These are phyloP conservation scores for Danielia oregonensis DNA, from an alignment of 805 yeast species.

Conservation along the genomic window DNA sequence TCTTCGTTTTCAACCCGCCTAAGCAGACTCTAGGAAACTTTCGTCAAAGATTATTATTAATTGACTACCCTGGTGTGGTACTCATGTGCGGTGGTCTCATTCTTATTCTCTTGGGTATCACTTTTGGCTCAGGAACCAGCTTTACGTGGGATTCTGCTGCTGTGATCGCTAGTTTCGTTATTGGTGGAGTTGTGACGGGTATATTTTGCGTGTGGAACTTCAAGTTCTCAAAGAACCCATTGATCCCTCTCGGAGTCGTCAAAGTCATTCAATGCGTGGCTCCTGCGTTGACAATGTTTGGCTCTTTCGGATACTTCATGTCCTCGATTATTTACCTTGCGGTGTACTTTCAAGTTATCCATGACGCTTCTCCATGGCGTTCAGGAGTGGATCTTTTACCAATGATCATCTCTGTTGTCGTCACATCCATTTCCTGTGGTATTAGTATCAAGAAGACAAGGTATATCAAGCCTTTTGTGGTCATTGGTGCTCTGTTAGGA, in stretches of 20 bases:
- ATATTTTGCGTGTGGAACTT: slow-evolving; percentile 41
- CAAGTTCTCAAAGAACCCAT: slow-evolving; percentile 39
- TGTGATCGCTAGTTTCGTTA: slow-evolving; percentile 44
- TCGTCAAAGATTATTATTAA: slow-evolving; percentile 32
- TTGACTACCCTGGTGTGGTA: slow-evolving; percentile 50
- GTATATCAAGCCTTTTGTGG: slow-evolving; percentile 28
- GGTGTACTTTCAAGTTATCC: slow-evolving; percentile 38
- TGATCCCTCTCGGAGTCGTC: slow-evolving; percentile 42
- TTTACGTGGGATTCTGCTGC: slow-evolving; percentile 55
- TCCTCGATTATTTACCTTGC: slow-evolving; percentile 30
- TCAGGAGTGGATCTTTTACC: slow-evolving; percentile 39
- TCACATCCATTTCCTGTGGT: slow-evolving; percentile 30
- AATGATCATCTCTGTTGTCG: slow-evolving; percentile 28
- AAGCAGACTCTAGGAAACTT: slow-evolving; percentile 36
- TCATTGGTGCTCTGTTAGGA: slow-evolving; percentile 27
- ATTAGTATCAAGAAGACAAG: slow-evolving; percentile 26
- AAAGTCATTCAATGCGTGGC: slow-evolving; percentile 30
- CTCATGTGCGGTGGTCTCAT: slow-evolving; percentile 42
- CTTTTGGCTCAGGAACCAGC: slow-evolving; percentile 53
- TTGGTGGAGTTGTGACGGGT: slow-evolving; percentile 40
- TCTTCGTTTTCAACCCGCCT: slow-evolving; percentile 46
- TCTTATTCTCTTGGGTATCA: slow-evolving; percentile 44
- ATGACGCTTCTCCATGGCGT: slow-evolving; percentile 29
- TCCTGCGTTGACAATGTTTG: slow-evolving; percentile 33
- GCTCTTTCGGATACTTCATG: slow-evolving; percentile 35